Evolutionary conservation across 208 protist genomes (phyloP).

Genomic region (Acanthamoeba castellanii): DNA sequence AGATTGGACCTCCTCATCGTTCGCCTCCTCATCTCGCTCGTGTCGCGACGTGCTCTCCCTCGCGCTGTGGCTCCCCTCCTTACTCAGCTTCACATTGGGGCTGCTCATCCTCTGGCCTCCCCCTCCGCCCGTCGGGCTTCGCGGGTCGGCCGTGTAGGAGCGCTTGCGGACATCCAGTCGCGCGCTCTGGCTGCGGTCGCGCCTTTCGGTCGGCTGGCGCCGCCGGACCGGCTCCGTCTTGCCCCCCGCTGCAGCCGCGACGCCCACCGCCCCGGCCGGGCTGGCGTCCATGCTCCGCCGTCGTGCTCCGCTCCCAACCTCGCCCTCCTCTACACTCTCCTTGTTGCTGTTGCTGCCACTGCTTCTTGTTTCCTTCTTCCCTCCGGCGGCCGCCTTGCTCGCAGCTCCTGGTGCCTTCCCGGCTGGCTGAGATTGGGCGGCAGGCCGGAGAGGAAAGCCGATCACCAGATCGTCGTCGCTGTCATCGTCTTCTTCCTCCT

Average conservation of each 20-base stretch:
- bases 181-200: not conserved
- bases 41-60: not conserved
- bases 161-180: constrained; percentile 30
- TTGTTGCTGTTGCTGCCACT: not conserved
- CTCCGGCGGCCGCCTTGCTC: not conserved
- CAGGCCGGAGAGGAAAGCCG: not conserved
- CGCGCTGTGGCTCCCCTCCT: constrained; percentile 5
- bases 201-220: not conserved
- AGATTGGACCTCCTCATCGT: not conserved
- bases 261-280: not conserved
- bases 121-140: not conserved
- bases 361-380: not conserved
- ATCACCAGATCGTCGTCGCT: constrained; percentile 3
- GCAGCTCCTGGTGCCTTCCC: not conserved
- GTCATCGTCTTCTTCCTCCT: constrained; percentile 3
- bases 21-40: not conserved
- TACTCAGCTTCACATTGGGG: not conserved
- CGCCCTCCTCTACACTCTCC: not conserved
- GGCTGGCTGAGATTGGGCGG: not conserved
- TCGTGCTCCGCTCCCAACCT: not conserved
- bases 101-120: not conserved
- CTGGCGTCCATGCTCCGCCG: not conserved
- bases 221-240: not conserved
- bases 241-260: not conserved
- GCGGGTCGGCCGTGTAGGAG: not conserved